Base-by-base conservation (phyloP, 768 basidiomycete genomes). In the Cyclocybe aegerita region DNA sequence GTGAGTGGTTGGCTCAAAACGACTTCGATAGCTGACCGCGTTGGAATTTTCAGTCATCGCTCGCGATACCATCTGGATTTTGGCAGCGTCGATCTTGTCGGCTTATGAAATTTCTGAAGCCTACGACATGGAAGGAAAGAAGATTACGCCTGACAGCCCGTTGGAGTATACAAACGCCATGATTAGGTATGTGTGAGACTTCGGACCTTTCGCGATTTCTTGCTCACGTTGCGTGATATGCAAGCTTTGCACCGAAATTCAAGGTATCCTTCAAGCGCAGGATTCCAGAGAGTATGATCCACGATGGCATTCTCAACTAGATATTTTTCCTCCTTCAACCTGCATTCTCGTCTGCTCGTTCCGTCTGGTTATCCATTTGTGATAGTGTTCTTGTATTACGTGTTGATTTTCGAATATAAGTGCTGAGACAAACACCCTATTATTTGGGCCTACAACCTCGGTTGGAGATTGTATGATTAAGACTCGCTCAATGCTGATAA, bases 51-150 rank as follows among this genome's bases (percentile, higher is more conserved):
- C 32, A 48, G 39, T 43, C n/a, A 47, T 47, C 34, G 40, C 54
- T 33, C 45, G 44, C 45, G 40, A 55, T n/a, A 48, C 54, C 1
- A 23, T 55, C 9, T 55, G 49, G 39, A 41, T 55, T 15, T 42
- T 47, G 30, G 54, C 54, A 23, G 54, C 51, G 12, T 34, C 15
- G 6, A 31, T 52, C 23, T 32, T 53, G 23, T 31, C 52, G 4
- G 44, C 34, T 11, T 53, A 36, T 14, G 35, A 53, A 23, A 14
- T 9, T 31, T 3, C 6, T 10, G 37, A 48, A 2, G 29, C 47
- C 14, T 40, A 48, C 29, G 47, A 48, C 39, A 30, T 48, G 8
- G 47, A 29, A 12, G 47, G 47, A 48, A 48, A 48, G 12, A 29
- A 38, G 8, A 39, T 48, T 32, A 48, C 47, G 9, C 47, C 23